Evolutionary conservation across 2,329 filamentous ascomycete species (phyloP).

Genomic region (Monilinia fructigena): DNA sequence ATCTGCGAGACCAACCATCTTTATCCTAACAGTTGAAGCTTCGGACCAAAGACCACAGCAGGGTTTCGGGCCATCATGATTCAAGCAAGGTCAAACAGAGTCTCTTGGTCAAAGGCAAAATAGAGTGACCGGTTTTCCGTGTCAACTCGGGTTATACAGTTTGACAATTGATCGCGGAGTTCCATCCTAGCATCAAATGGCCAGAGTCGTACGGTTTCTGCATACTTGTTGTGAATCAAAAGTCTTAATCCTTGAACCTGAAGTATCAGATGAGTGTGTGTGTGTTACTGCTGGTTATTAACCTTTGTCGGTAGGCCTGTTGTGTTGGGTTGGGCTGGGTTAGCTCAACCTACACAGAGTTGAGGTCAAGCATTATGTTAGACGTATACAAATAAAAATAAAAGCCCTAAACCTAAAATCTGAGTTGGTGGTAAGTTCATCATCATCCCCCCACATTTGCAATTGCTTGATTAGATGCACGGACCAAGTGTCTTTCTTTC

Average conservation of each 20-base stretch:
- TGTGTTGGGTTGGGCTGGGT: not conserved
- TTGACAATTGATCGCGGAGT: not conserved
- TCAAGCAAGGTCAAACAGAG: not conserved
- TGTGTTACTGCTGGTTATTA: not conserved
- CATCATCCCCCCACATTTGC: too few relatives aligned
- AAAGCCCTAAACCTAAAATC: too few relatives aligned
- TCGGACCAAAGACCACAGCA: not conserved
- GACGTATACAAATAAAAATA: too few relatives aligned
- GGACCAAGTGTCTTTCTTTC: too few relatives aligned
- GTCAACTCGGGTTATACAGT: slow-evolving; percentile 2
- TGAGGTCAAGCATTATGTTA: too few relatives aligned
- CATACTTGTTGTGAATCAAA: slow-evolving; percentile 10
- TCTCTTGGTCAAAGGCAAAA: not conserved
- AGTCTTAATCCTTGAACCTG: not conserved
- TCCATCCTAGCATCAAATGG: not conserved
- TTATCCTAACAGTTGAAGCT: not conserved
- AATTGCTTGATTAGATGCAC: too few relatives aligned
- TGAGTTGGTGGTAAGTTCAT: too few relatives aligned
- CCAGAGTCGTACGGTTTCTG: not conserved
- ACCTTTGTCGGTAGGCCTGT: slow-evolving; percentile 4
- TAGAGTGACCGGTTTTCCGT: not conserved
- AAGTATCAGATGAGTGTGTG: too few relatives aligned
- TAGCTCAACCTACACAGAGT: too few relatives aligned
- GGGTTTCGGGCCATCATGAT: not conserved
- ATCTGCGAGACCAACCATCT: not conserved